phyloP scores from a whole-genome alignment of 768 basidiomycete genomes.

The Cystobasidium ongulense region DNA sequence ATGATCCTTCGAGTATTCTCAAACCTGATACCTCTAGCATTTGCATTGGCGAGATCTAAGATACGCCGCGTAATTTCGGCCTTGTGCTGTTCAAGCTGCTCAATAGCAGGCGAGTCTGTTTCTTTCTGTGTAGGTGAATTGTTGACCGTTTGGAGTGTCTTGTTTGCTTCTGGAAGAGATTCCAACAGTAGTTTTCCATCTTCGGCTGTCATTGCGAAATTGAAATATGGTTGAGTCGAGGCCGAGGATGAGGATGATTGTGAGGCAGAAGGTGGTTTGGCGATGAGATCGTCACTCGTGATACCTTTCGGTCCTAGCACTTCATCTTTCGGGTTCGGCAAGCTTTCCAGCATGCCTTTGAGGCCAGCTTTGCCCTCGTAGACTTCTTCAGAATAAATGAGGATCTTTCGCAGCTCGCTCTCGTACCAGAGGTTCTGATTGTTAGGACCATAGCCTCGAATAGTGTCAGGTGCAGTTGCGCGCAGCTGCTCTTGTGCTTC shows the following conservation, averaged over 20 bases:
- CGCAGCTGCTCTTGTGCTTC: constrained; percentile 48
- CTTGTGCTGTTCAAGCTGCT: constrained; percentile 41
- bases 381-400: constrained; percentile 29
- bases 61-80: constrained; percentile 55
- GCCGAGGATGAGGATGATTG: background rate
- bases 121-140: constrained; percentile 38
- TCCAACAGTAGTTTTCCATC: constrained; percentile 58
- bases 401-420: constrained; percentile 52
- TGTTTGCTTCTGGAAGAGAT: constrained; percentile 56
- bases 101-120: constrained; percentile 50
- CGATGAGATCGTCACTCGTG: constrained; percentile 1
- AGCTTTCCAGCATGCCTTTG: constrained; percentile 25
- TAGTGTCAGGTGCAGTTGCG: constrained; percentile 55
- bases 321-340: background rate
- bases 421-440: constrained; percentile 62
- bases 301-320: constrained; percentile 4
- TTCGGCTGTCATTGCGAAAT: constrained; percentile 61
- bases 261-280: background rate
- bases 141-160: constrained; percentile 34
- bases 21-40: constrained; percentile 72
- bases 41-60: constrained; percentile 78
- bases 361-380: constrained; percentile 21
- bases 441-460: constrained; percentile 63
- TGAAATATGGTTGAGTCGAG: constrained; percentile 50
- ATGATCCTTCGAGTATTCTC: constrained; percentile 78